Evolutionary conservation across 306 rosid species (phyloP), one percentile per base, ranked within the genome.

Genomic region (Mucuna pruriens): DNA sequence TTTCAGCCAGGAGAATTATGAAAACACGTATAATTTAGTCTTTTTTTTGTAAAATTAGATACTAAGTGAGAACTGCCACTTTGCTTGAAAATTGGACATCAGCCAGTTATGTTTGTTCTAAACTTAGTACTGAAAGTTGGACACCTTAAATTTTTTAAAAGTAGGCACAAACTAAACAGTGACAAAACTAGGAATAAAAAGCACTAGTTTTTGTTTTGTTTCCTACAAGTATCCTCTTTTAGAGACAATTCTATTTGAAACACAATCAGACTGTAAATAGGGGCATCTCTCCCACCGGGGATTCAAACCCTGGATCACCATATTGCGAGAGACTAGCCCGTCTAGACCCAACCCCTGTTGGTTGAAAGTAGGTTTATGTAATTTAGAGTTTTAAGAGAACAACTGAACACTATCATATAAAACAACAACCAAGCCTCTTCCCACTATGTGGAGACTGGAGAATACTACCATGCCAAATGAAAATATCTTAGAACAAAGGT

Each of bases 131-230:
- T 36, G 48, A 69, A 44, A 25, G 72, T 67, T 33, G 42, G 29
- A 73, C 36, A 36, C 39, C 58, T 39, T 64, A 52, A 62, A 36
- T 19, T 71, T 78, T 19, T 71, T 78, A 23, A 72, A 62, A 71
- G 40, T 15, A 51, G 44, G 44, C 80, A 33, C 11, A 34, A 58
- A 48, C 13, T 36, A 29, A 71, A 17, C 39, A 58, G 29, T 5
- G 9, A 71, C 61, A 78, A 44, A 15, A 72, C 26, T 8, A 44
- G 23, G 48, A 76, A 71, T 3, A 51, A 63, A 40, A 71, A 9
- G n/a, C 22, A 45, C 34, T 17, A 40, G 10, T 17, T 9, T 38
- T 22, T 29, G 3, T 29, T 26, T 13, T 7, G 4, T 12, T 60
- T 60, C 17, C 39, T 19, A 26, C 19, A 60, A 3, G 9, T 29